phyloP scores from a whole-genome alignment of 345 rosid species.

The Aquilaria yunnanensis region DNA sequence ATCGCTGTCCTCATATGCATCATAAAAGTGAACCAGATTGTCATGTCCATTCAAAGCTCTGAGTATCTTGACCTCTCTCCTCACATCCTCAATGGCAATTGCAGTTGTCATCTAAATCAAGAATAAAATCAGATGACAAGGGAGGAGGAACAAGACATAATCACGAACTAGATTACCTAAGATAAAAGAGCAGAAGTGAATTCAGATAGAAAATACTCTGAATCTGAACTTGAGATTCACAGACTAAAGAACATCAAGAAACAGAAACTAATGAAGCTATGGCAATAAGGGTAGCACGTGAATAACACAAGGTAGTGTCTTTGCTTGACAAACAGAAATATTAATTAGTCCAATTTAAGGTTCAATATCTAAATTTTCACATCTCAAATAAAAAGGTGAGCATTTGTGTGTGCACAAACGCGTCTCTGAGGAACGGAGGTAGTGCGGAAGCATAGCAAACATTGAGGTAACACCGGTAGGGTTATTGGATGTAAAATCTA shows the following conservation, averaged over 20 bases:
- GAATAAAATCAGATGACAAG: neutral
- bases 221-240: too few relatives aligned
- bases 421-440: too few relatives aligned
- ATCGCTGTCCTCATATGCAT: slow-evolving; percentile 84
- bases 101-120: slow-evolving; percentile 87
- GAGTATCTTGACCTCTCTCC: slow-evolving; percentile 93
- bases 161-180: neutral
- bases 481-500: too few relatives aligned
- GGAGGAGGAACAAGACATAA: neutral
- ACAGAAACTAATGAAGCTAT: neutral
- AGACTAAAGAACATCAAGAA: neutral
- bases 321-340: too few relatives aligned
- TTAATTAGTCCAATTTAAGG: too few relatives aligned
- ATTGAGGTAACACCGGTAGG: too few relatives aligned
- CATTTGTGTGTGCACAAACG: too few relatives aligned
- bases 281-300: neutral
- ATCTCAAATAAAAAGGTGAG: too few relatives aligned
- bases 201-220: neutral
- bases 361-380: too few relatives aligned
- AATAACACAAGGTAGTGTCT: too few relatives aligned
- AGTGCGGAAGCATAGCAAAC: too few relatives aligned
- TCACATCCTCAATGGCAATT: slow-evolving; percentile 95
- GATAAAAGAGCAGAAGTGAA: neutral
- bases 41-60: slow-evolving; percentile 82
- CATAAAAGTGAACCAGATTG: slow-evolving; percentile 78